Evolutionary conservation across 768 basidiomycete genomes (phyloP), one percentile per base, ranked within the genome.

Genomic region (Phlebiopsis gigantea): DNA sequence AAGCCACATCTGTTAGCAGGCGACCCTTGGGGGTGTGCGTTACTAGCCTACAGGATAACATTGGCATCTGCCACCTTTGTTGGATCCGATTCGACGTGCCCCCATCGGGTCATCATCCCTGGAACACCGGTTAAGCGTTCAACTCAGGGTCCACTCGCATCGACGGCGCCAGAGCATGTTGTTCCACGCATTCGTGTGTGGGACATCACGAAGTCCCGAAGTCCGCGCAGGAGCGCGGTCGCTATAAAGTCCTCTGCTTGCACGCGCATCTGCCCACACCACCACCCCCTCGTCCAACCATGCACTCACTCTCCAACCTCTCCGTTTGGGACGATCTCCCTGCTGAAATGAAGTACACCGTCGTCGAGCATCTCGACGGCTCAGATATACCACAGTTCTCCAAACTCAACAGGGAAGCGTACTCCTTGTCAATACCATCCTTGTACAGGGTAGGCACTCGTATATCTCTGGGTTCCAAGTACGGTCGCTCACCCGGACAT

Each of bases 261-360:
- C 6, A 43, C 25, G 47, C 12, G 21, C 45, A 14, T 46, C 45
- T 22, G 19, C 21, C 5, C 21, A 34, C 48, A 19, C 26, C 30
- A 21, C 48, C 19, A 10, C 17, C 21, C 17, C 25, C 17, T 14
- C 19, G 19, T 49, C 34, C 3, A 39, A 26, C 25, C 46, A 49
- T 59, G 58, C 44, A 54, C 21, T 24, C 30, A 30, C 8, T 39
- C 42, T 29, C 14, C 25, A 17, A n/a, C 46, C 28, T 43, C 31
- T 30, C 31, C 30, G 21, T 19, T 9, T 88, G 87, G 87, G 65
- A 74, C 57, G 50, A 67, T 19, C 82, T 90, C 62, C 87, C 87
- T 41, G 73, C 73, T 0, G 87, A 90, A 61, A 81, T 90, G 68
- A 82, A 81, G 69, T 75, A 84, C 63, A 71, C 78, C 26, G 63